These are phyloP conservation scores for Arachnomyces sp. DNA, from an alignment of 2,329 filamentous ascomycete species.

Conservation along the genomic window DNA sequence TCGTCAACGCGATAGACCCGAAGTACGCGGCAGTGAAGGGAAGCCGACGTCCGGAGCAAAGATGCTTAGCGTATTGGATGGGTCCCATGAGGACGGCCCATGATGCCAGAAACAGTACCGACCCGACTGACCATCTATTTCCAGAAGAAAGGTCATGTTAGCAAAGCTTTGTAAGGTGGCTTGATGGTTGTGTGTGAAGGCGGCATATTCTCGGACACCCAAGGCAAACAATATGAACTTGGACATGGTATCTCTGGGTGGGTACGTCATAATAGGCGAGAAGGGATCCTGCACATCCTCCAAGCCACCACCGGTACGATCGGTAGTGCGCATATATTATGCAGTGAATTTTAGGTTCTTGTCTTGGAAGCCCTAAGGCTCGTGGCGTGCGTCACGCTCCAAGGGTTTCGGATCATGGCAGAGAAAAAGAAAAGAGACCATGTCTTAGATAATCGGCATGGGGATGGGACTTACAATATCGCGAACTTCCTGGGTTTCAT, in stretches of 20 bases:
- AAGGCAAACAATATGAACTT: neutral
- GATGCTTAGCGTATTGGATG: constrained; percentile 70
- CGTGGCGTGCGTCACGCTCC: no score
- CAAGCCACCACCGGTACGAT: constrained; percentile 11
- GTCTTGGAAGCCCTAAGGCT: no score
- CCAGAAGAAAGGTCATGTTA: constrained; percentile 18
- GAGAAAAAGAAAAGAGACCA: constrained; percentile 13
- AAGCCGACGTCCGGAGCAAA: constrained; percentile 72
- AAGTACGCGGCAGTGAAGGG: constrained; percentile 95
- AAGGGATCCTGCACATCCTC: constrained; percentile 15
- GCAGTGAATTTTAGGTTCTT: no score
- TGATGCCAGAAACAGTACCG: constrained; percentile 77
- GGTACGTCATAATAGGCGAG: neutral
- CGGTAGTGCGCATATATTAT: constrained; percentile 7
- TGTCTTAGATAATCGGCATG: constrained; percentile 14
- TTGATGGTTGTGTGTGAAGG: constrained; percentile 3
- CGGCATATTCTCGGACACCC: constrained; percentile 1
- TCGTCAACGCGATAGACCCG: constrained; percentile 78
- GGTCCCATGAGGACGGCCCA: constrained; percentile 95
- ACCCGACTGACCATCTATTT: constrained; percentile 87
- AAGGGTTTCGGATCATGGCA: neutral
- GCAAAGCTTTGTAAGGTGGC: constrained; percentile 5
- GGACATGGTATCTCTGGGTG: neutral
- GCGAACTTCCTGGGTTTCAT: constrained; percentile 87
- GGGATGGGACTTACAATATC: constrained; percentile 67